Evolutionary conservation across 768 basidiomycete genomes (phyloP), one percentile per base, ranked within the genome.

Genomic region (Termitomyces sp.): DNA sequence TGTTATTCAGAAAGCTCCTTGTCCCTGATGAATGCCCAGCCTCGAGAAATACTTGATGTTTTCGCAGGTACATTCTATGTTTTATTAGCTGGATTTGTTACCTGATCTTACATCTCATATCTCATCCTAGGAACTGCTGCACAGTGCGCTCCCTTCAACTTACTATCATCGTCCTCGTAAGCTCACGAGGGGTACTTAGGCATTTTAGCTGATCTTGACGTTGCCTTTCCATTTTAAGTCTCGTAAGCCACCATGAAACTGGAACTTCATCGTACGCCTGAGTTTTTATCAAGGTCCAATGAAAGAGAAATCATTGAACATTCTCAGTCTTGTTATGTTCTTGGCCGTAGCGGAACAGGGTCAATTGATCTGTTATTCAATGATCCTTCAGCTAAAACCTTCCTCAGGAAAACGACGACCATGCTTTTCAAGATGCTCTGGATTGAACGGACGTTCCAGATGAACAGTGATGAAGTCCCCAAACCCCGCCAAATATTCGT

Each of bases 271-370:
- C 30, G 13, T 43, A 10, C 6, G 3, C 12, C 33, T 57, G 16
- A 40, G 4, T 33, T 46, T 14, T 56, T 14, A 44, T 9, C 40
- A 44, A 50, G 36, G 36, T 20, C 42, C 0, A 53, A 79, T 79
- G 0, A 71, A 77, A 46, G 84, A 88, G 63, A 77, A 78, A 62
- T 73, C 70, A 79, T 87, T 18, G 80, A 87, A 44, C 80, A 87
- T 62, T 72, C 72, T 0, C 72, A 78, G 5, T 87, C 87, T 0
- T 88, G 84, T 60, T 87, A 83, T 65, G 85, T 89, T 32, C 67
- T 88, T 9, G 87, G 88, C 0, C 75, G 89, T 26, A 89, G 88
- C 64, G 89, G 89, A 3, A 90, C 89, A 0, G 89, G 88, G 88
- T 88, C 13, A 62, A 12, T 53, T 0, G 4, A 47, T 55, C 47